These are phyloP conservation scores for Diophrys appendiculata DNA, from an alignment of 73 alveolate genomes.

Conservation along the genomic window DNA sequence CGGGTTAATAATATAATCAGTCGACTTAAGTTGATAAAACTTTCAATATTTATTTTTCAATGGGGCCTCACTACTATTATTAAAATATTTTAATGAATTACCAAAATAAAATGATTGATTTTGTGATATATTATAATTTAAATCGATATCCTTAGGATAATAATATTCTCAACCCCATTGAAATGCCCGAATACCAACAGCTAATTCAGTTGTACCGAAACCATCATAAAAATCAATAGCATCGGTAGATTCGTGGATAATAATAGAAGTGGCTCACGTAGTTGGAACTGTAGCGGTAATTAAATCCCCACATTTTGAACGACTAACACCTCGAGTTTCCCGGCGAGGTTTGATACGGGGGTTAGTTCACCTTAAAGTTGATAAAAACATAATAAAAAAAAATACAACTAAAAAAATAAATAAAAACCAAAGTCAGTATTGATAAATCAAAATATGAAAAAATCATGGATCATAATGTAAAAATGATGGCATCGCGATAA, in stretches of 20 bases:
- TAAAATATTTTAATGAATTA: not conserved
- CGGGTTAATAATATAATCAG: not conserved
- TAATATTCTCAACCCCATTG: constrained; percentile 22
- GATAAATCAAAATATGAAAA: constrained; percentile 11
- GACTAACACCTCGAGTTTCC: constrained; percentile 16
- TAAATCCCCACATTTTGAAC: constrained; percentile 27
- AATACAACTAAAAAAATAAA: not conserved
- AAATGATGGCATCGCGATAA: constrained; percentile 12
- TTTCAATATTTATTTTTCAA: not conserved
- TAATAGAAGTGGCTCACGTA: constrained; percentile 21
- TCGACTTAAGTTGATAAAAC: not conserved
- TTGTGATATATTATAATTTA: not conserved
- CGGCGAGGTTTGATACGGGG: not conserved
- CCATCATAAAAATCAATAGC: constrained; percentile 21
- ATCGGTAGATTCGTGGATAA: constrained; percentile 23
- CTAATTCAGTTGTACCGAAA: constrained; percentile 15
- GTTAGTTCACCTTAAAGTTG: constrained; percentile 2
- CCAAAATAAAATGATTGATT: constrained; percentile 2
- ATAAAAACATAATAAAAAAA: constrained; percentile 3
- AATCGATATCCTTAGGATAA: constrained; percentile 6
- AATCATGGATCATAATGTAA: constrained; percentile 9
- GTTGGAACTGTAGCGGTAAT: constrained; percentile 20
- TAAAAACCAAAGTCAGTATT: constrained; percentile 18
- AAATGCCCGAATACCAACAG: constrained; percentile 1
- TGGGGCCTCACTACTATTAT: not conserved